Evolutionary conservation across 441 rosid genomes (phyloP).

Genomic region (Brassica balearica): DNA sequence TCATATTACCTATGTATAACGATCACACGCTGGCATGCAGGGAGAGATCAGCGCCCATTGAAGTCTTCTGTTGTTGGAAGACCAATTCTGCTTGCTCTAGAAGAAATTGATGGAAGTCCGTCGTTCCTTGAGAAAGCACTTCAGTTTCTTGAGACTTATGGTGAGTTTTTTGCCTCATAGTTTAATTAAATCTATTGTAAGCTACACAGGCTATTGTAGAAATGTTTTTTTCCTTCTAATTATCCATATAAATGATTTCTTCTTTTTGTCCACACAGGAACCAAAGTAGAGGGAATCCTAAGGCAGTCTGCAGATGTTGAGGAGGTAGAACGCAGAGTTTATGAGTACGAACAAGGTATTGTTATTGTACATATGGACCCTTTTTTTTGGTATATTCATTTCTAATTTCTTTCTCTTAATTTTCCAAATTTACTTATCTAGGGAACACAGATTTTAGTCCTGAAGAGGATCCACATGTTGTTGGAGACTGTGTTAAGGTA

Average conservation of each 20-base stretch:
- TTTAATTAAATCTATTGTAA: conserved; percentile 3
- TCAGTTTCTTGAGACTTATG: conserved; percentile 86
- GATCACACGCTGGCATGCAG: conserved; percentile 48
- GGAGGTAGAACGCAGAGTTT: conserved; percentile 96
- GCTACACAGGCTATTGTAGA: conserved; percentile 7
- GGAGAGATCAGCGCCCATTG: conserved; percentile 87
- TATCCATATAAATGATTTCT: conserved; percentile 1
- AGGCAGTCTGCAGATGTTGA: conserved; percentile 98
- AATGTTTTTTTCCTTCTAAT: conserved; percentile 4
- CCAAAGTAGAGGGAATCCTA: conserved; percentile 89
- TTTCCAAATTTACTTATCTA: conserved; percentile 38
- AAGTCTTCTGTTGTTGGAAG: conserved; percentile 97
- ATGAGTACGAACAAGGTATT: conserved; percentile 89
- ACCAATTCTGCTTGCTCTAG: conserved; percentile 97
- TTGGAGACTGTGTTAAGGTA: conserved; percentile 99
- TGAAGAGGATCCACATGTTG: conserved; percentile 97
- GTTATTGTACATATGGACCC: conserved; percentile 27
- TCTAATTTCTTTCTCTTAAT: neutral
- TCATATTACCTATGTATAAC: conserved; percentile 12
- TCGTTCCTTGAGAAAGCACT: conserved; percentile 99
- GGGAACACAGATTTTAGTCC: conserved; percentile 83
- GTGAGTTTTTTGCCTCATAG: conserved; percentile 12
- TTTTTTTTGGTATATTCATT: conserved; percentile 30
- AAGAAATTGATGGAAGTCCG: conserved; percentile 98
- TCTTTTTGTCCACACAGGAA: conserved; percentile 55